These are phyloP conservation scores for Striga asiatica DNA, from an alignment of 257 asterid species.

Conservation along the genomic window DNA sequence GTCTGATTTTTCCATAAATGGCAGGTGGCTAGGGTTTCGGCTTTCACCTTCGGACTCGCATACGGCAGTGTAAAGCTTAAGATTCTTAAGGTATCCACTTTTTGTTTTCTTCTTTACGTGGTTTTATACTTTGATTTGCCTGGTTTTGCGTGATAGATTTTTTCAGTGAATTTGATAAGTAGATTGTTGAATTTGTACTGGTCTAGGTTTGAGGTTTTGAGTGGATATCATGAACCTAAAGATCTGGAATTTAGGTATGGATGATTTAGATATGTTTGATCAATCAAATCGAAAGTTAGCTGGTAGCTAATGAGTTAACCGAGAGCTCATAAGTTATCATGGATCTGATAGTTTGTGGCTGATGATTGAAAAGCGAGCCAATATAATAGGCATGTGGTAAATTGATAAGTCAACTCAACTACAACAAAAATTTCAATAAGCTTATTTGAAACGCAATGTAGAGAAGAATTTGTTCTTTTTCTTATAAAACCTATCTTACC, in stretches of 20 bases:
- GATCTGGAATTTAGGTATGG: slow-evolving; percentile 10
- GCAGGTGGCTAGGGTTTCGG: slow-evolving; percentile 53
- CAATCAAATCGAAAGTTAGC: too few relatives aligned
- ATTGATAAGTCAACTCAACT: too few relatives aligned
- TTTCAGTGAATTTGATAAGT: neutral
- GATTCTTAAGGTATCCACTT: slow-evolving; percentile 37
- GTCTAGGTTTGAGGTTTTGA: neutral
- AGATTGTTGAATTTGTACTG: neutral
- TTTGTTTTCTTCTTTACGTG: neutral
- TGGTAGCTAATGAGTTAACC: neutral
- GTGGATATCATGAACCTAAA: neutral
- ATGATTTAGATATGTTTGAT: neutral
- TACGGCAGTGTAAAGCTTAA: slow-evolving; percentile 44
- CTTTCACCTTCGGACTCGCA: slow-evolving; percentile 39
- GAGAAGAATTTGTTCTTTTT: too few relatives aligned
- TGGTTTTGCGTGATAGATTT: neutral
- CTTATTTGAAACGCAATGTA: too few relatives aligned
- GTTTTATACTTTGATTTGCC: neutral
- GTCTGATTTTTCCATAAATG: slow-evolving; percentile 6
- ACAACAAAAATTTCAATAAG: too few relatives aligned
- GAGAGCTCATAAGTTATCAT: neutral
- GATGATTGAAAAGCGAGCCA: too few relatives aligned
- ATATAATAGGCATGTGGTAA: too few relatives aligned
- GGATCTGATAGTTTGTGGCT: too few relatives aligned
- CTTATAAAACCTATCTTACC: too few relatives aligned